These are phyloP conservation scores for Pleoardoris graminearum DNA, from an alignment of 2,329 filamentous ascomycete species.

Conservation along the genomic window DNA sequence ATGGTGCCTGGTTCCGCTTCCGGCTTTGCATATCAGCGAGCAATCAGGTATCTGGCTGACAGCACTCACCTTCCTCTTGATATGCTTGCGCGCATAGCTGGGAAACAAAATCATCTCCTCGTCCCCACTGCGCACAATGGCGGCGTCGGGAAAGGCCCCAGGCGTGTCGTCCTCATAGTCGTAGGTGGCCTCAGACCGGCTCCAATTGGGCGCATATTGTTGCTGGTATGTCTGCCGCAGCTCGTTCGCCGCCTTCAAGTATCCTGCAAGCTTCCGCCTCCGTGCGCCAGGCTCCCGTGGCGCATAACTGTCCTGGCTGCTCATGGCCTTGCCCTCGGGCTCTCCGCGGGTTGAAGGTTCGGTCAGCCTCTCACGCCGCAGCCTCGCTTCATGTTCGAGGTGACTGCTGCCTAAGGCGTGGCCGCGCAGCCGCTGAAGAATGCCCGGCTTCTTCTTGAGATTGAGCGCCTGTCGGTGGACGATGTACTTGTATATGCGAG, in stretches of 20 bases:
- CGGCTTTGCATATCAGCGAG: constrained; percentile 27
- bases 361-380: constrained; percentile 38
- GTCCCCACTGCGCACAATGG: constrained; percentile 76
- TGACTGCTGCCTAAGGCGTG: constrained; percentile 34
- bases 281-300: constrained; percentile 67
- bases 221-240: constrained; percentile 68
- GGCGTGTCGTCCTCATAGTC: constrained; percentile 60
- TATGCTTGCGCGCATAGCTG: constrained; percentile 81
- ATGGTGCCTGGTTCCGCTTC: constrained; percentile 43
- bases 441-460: constrained; percentile 29
- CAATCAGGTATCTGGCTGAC: neutral
- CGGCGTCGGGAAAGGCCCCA: constrained; percentile 79
- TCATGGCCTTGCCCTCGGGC: constrained; percentile 28
- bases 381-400: constrained; percentile 40
- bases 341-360: constrained; percentile 28
- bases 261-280: constrained; percentile 75
- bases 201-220: constrained; percentile 55
- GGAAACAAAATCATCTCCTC: constrained; percentile 96
- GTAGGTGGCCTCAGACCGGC: constrained; percentile 50
- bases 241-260: constrained; percentile 72
- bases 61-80: constrained; percentile 52
- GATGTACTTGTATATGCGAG: constrained; percentile 74
- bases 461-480: constrained; percentile 60
- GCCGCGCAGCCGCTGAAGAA: constrained; percentile 38
- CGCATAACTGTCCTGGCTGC: constrained; percentile 44